Base-by-base conservation (phyloP, 2,329 filamentous ascomycete genomes). In the Fusarium zealandicum region DNA sequence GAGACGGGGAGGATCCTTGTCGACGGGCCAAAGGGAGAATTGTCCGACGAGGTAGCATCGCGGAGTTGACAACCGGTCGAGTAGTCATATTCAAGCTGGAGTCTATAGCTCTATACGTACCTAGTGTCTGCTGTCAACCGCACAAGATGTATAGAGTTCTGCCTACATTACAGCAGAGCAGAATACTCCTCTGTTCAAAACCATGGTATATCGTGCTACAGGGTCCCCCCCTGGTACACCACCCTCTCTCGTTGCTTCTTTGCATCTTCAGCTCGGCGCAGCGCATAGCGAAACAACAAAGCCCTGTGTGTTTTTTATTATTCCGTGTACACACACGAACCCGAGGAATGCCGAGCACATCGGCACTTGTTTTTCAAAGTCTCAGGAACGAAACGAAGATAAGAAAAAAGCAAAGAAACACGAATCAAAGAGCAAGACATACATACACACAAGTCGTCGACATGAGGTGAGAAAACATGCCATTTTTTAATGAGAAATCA, bases 1-100 rank as follows among this genome's bases (percentile, higher is more conserved):
- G 20, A 35, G 30, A 35, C n/a, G 18, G 33, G 40, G 43, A 13
- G 32, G 9, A 46, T 46, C 43, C 43, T 28, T 46, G 43, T 31
- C n/a, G 10, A 38, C 43, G 25, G 43, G 33, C 31, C 7, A 13
- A n/a, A n/a, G 16, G 14, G 5, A 12, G 14, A 20, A 45, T 17
- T 33, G 28, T 28, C 25, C 11, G 16, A 28, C 39, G 43, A 47
- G 33, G 35, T 47, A 33, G 43, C 35, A 47, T 37, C 6, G 12
- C 5, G 12, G 28, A 14, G 8, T 20, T 45, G 14, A n/a, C n/a
- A n/a, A n/a, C 9, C 8, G 13, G 20, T 8, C 18, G 40, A 14
- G 18, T 17, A 11, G 27, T 12, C 10, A 43, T 6, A 6, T 4
- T 20, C 27, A 30, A 10, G 27, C 25, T 27, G 25, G 10, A 10